These are phyloP conservation scores for Barnettozyma siamensis DNA, from an alignment of 805 yeast genomes.

Conservation along the genomic window DNA sequence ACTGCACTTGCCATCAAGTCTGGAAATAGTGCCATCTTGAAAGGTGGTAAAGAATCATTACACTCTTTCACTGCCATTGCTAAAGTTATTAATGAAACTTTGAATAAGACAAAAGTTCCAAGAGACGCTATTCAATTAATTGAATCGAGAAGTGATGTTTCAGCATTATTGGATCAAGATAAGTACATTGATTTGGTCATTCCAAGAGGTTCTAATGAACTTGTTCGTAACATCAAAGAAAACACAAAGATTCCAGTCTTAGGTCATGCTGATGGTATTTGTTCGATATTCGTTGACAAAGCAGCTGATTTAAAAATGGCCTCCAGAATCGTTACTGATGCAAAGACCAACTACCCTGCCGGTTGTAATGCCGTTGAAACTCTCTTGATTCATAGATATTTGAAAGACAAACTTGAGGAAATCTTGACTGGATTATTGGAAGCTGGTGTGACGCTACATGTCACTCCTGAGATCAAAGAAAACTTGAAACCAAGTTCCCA, in stretches of 20 bases:
- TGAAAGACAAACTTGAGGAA: slow-evolving; percentile 30
- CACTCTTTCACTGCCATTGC: slow-evolving; percentile 84
- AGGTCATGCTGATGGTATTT: slow-evolving; percentile 98
- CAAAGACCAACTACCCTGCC: slow-evolving; percentile 96
- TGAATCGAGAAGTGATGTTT: slow-evolving; percentile 84
- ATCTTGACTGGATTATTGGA: slow-evolving; percentile 43
- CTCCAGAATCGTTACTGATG: slow-evolving; percentile 65
- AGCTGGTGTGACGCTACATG: slow-evolving; percentile 70
- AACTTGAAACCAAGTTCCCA: slow-evolving; percentile 23
- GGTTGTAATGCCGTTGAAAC: slow-evolving; percentile 99
- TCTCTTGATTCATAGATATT: slow-evolving; percentile 52
- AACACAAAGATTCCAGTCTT: slow-evolving; percentile 92
- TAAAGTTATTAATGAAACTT: slow-evolving; percentile 54
- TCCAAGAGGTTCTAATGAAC: slow-evolving; percentile 95
- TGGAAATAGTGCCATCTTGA: slow-evolving; percentile 93
- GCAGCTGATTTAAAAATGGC: slow-evolving; percentile 79
- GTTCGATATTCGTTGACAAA: slow-evolving; percentile 79
- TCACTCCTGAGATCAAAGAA: slow-evolving; percentile 43
- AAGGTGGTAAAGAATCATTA: slow-evolving; percentile 93
- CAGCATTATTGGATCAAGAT: slow-evolving; percentile 79
- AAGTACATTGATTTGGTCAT: slow-evolving; percentile 88
- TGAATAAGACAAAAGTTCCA: slow-evolving; percentile 67
- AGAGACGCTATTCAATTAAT: slow-evolving; percentile 78
- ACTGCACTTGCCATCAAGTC: slow-evolving; percentile 93
- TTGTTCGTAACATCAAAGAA: slow-evolving; percentile 80